Conservation (phyloP, 495 filamentous ascomycete genomes). For the Trypethelium eluteriae region DNA sequence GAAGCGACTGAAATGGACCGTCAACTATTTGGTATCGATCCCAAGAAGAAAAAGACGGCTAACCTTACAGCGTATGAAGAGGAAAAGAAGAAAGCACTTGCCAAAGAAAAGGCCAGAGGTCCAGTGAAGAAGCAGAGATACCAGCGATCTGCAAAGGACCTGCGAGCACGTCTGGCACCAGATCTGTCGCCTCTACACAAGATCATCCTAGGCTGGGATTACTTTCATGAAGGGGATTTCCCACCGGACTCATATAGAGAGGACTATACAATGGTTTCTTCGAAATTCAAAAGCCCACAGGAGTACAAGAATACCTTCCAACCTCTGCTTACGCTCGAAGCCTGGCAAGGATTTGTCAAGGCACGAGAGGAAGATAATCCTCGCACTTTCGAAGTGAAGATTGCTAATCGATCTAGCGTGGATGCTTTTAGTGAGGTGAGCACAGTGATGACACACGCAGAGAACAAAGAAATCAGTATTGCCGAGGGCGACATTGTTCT, state of each 20-base stretch:
- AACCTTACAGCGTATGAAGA: constrained; percentile 34
- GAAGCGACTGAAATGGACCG: constrained; percentile 39
- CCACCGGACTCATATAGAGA: constrained; percentile 63
- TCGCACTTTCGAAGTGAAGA: constrained; percentile 72
- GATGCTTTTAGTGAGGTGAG: constrained; percentile 90
- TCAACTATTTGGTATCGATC: constrained; percentile 22
- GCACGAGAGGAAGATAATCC: constrained; percentile 76
- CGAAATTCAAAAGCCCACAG: constrained; percentile 61
- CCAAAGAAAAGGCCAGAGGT: constrained; percentile 44
- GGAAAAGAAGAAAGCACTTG: constrained; percentile 25
- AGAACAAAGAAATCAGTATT: constrained; percentile 62
- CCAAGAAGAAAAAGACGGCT: constrained; percentile 20
- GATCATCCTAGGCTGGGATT: constrained; percentile 84
- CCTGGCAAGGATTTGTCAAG: constrained; percentile 89
- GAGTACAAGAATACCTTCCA: constrained; percentile 86
- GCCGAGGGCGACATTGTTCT: constrained; percentile 84
- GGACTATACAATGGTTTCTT: constrained; percentile 65
- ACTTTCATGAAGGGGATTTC: constrained; percentile 75
- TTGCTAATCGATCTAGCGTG: constrained; percentile 77
- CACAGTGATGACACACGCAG: constrained; percentile 60
- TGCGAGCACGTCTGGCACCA: constrained; percentile 84
- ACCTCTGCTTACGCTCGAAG: constrained; percentile 83
- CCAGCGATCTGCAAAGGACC: constrained; percentile 73
- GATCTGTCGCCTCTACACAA: constrained; percentile 80
- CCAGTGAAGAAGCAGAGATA: constrained; percentile 76